Percentiles rank a stretch among this genome's conserved stretches.
Evolutionary conservation across 2,329 filamentous ascomycete species (phyloP).

Genomic region (Fusarium musae): DNA sequence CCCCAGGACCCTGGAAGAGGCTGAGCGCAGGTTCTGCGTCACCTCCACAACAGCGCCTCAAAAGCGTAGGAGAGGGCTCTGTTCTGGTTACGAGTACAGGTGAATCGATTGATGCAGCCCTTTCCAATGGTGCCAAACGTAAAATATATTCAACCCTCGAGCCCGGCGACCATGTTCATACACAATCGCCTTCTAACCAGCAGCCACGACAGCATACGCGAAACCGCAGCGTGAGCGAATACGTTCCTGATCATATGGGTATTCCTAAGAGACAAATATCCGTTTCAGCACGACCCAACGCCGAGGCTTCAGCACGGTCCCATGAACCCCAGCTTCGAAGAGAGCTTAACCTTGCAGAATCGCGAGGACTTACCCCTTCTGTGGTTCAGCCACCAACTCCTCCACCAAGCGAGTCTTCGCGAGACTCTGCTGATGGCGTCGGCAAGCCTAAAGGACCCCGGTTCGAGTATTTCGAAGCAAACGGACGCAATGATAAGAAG

Average conservation of each 20-base stretch:
- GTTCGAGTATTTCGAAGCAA: slow-evolving; percentile 76
- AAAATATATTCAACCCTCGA: slow-evolving; percentile 61
- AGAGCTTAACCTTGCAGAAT: slow-evolving; percentile 82
- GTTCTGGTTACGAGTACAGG: slow-evolving; percentile 62
- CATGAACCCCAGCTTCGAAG: slow-evolving; percentile 69
- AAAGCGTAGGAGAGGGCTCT: slow-evolving; percentile 48
- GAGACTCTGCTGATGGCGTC: slow-evolving; percentile 54
- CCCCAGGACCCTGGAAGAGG: slow-evolving; percentile 73
- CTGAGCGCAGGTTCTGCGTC: slow-evolving; percentile 61
- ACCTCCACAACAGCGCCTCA: slow-evolving; percentile 46
- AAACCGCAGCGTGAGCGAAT: slow-evolving; percentile 90
- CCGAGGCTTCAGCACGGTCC: slow-evolving; percentile 43
- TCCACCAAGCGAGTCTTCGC: slow-evolving; percentile 79
- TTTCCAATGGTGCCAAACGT: slow-evolving; percentile 65
- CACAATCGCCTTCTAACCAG: slow-evolving; percentile 47
- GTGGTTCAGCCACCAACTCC: slow-evolving; percentile 79
- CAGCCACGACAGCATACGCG: slow-evolving; percentile 62
- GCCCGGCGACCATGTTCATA: slow-evolving; percentile 48
- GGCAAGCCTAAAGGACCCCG: slow-evolving; percentile 55
- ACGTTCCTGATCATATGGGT: slow-evolving; percentile 77
- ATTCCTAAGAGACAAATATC: slow-evolving; percentile 78
- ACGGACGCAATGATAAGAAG: slow-evolving; percentile 74
- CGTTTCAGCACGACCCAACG: slow-evolving; percentile 69
- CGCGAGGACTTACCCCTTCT: slow-evolving; percentile 74
- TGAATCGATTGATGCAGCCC: slow-evolving; percentile 62